phyloP scores from a whole-genome alignment of 169 alveolate species.

The Plasmodium coatneyi region DNA sequence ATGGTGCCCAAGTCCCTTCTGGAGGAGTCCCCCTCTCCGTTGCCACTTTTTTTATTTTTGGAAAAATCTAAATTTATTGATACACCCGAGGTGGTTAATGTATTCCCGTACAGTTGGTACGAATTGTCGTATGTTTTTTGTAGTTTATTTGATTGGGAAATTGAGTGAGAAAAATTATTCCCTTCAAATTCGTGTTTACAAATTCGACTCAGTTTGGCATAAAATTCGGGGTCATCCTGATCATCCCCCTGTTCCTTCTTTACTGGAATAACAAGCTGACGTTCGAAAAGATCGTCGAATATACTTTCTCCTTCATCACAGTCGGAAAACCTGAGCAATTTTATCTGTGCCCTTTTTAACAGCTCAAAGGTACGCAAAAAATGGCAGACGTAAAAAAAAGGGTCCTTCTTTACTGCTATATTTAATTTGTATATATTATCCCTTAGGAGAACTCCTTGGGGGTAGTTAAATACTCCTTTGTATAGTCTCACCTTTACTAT shows the following conservation, averaged over 20 bases:
- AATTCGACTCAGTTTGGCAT: background rate
- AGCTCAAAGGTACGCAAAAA: slow-evolving; percentile 15
- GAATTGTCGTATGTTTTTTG: slow-evolving; percentile 16
- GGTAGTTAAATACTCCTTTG: slow-evolving; percentile 65
- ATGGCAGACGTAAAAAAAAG: slow-evolving; percentile 32
- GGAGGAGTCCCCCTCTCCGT: background rate
- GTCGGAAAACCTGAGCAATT: slow-evolving; percentile 16
- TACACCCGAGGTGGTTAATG: slow-evolving; percentile 8
- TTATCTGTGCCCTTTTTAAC: background rate
- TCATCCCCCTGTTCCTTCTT: background rate
- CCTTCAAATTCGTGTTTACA: slow-evolving; percentile 29
- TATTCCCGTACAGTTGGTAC: slow-evolving; percentile 38
- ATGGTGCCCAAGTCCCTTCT: background rate
- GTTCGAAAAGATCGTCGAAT: background rate
- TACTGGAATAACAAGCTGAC: background rate
- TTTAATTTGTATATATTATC: slow-evolving; percentile 53
- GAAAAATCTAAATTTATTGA: slow-evolving; percentile 41
- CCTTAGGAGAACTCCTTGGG: slow-evolving; percentile 49
- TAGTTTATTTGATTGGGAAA: background rate
- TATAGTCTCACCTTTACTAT: slow-evolving; percentile 36
- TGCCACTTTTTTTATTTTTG: background rate
- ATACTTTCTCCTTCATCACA: background rate
- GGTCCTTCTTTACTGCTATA: slow-evolving; percentile 6
- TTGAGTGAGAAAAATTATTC: background rate
- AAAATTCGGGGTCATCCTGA: slow-evolving; percentile 1